Base-by-base conservation (phyloP, 2,329 filamentous ascomycete genomes). In the Dactylellina parvicollis region DNA sequence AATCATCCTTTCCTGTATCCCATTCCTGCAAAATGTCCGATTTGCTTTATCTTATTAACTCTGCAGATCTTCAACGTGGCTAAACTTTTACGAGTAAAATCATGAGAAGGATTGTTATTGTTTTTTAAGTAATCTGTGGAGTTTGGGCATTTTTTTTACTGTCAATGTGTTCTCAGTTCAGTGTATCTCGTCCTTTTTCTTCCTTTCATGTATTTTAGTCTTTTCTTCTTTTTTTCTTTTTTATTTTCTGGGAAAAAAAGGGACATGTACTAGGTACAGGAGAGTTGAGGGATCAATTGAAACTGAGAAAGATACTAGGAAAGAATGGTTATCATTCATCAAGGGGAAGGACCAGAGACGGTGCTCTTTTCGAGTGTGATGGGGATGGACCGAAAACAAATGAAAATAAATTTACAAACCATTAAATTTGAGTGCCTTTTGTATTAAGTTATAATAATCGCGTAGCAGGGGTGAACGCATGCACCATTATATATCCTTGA, bases 71-170 rank as follows among this genome's bases (percentile, higher is more conserved):
- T n/a, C 50, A 32, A 55, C 32, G 32, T 38, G 40, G 16, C 2
- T 8, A 52, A 59, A 38, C 32, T 67, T 59, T 52, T 67, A 67
- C 62, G 34, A 67, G 54, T 52, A 42, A 38, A 34, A n/a, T 24
- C 34, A 38, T 42, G 52, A 67, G 62, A 59, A 36, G 24, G 22
- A n/a, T 52, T 46, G 18, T 42, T 28, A 26, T 5, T n/a, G 34
- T 47, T 60, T 36, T 24, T 38, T 3, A 4, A 5, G 12, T 3
- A 38, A 38, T 7, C 5, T 38, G 3, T 5, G 34, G 34, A 38
- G 28, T 28, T 34, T n/a, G 38, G 18, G 28, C 30, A 42, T 7
- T 5, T 49, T 28, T 47, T 14, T 26, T 8, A 4, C 12, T 7
- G 34, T n/a, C 16, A 9, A 14, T 38, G 20, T 28, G 12, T 5